Percentiles rank a stretch among this genome's conserved stretches.
Evolutionary conservation across 352 stramenopile genomes (phyloP).

Genomic region (Pythium utonaiense): DNA sequence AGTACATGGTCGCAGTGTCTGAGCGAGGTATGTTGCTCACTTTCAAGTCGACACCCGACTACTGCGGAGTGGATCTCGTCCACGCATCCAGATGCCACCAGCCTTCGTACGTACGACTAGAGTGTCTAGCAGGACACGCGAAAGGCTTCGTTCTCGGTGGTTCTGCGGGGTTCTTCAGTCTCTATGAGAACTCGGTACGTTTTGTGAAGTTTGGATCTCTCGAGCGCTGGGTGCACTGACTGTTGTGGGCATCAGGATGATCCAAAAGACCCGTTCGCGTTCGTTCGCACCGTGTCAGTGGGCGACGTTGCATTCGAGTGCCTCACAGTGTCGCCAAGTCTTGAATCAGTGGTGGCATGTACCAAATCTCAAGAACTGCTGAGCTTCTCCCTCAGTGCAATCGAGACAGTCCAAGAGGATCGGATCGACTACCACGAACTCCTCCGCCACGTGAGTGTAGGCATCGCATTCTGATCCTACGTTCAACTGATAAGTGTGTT

Average conservation of each 20-base stretch:
- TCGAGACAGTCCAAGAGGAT: slow-evolving; percentile 78
- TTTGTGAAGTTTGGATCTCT: too few relatives aligned
- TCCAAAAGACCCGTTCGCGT: slow-evolving; percentile 70
- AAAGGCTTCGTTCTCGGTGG: slow-evolving; percentile 79
- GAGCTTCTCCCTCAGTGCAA: slow-evolving; percentile 60
- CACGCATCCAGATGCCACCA: slow-evolving; percentile 66
- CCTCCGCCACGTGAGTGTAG: slow-evolving; percentile 40
- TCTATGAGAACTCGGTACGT: slow-evolving; percentile 69
- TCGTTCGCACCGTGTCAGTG: slow-evolving; percentile 65
- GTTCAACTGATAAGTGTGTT: not conserved
- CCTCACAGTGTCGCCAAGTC: slow-evolving; percentile 60
- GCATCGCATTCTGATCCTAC: not conserved
- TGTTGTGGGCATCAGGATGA: slow-evolving; percentile 42
- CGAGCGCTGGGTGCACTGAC: slow-evolving; percentile 1
- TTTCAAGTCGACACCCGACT: slow-evolving; percentile 54
- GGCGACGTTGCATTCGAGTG: slow-evolving; percentile 76
- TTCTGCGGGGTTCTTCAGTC: slow-evolving; percentile 67
- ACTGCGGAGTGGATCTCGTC: slow-evolving; percentile 52
- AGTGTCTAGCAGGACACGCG: slow-evolving; percentile 55
- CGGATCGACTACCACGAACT: slow-evolving; percentile 61
- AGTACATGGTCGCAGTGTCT: slow-evolving; percentile 70
- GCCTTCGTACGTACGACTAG: slow-evolving; percentile 61
- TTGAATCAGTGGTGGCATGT: slow-evolving; percentile 57
- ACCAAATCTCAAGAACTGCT: slow-evolving; percentile 69
- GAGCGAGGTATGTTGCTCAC: slow-evolving; percentile 63